Evolutionary conservation across 2,329 filamentous ascomycete genomes (phyloP).

Genomic region (Botrytis squamosa): DNA sequence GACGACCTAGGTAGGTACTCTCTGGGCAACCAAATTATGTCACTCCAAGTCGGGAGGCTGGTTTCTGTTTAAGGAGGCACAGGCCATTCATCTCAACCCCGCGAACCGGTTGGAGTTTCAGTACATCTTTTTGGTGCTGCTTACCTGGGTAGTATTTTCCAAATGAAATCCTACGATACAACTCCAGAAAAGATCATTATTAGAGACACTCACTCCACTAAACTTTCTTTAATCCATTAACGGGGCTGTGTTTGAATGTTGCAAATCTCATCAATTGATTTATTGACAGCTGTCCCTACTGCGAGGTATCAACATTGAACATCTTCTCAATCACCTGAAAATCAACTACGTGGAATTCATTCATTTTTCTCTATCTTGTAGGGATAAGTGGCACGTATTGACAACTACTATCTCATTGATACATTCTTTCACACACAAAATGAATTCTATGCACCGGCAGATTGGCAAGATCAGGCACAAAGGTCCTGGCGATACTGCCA

Average conservation of each 20-base stretch:
- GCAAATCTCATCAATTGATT: slow-evolving; percentile 4
- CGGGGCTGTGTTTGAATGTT: slow-evolving; percentile 2
- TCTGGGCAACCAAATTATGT: background rate
- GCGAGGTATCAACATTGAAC: background rate
- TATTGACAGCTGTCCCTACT: slow-evolving; percentile 8
- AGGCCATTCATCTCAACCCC: slow-evolving; percentile 12
- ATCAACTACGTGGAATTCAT: slow-evolving; percentile 10
- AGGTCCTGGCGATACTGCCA: slow-evolving; percentile 70
- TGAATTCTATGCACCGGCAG: slow-evolving; percentile 72
- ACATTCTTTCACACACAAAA: slow-evolving; percentile 41
- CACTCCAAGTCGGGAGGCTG: background rate
- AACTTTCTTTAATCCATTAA: slow-evolving; percentile 15
- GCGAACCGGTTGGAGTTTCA: slow-evolving; percentile 1
- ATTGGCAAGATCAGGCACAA: slow-evolving; percentile 70
- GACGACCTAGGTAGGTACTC: background rate
- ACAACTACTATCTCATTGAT: slow-evolving; percentile 5
- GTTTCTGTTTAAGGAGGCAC: slow-evolving; percentile 1
- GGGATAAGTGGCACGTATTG: slow-evolving; percentile 12
- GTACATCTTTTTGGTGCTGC: background rate
- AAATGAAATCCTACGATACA: background rate
- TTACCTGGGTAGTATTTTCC: background rate
- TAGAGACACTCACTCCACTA: background rate
- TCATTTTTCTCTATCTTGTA: slow-evolving; percentile 6
- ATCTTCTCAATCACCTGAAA: background rate
- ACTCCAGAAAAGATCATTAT: background rate